These are phyloP conservation scores for Solanum pinnatisectum DNA, from an alignment of 257 asterid species.

Conservation along the genomic window DNA sequence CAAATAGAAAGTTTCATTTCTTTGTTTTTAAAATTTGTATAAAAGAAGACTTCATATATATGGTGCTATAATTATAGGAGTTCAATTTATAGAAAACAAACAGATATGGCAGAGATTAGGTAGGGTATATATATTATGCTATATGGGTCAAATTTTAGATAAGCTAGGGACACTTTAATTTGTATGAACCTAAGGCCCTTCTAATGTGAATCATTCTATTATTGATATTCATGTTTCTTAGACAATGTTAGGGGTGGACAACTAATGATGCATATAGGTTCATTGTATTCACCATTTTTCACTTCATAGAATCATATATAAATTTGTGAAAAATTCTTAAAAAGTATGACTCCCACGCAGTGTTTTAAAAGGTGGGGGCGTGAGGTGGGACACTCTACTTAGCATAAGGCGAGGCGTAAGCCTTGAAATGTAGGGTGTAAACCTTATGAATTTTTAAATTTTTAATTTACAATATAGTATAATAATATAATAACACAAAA, in stretches of 20 bases:
- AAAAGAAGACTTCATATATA: neutral
- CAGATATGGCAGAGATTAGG: neutral
- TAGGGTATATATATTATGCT: neutral
- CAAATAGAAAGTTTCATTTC: neutral
- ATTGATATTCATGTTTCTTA: neutral
- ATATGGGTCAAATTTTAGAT: neutral
- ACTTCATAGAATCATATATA: neutral
- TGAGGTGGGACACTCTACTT: too few species aligned
- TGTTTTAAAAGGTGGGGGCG: too few species aligned
- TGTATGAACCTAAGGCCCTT: neutral
- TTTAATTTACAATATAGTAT: too few species aligned
- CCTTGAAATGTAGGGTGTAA: too few species aligned
- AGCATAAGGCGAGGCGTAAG: too few species aligned
- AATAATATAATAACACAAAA: too few species aligned
- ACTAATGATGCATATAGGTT: neutral
- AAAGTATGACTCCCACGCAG: neutral
- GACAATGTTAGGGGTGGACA: neutral
- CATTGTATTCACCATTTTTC: neutral
- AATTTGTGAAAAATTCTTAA: neutral
- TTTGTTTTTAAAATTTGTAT: neutral
- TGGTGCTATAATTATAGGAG: neutral
- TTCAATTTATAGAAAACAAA: neutral
- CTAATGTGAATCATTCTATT: neutral
- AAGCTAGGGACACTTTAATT: neutral
- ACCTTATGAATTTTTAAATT: too few species aligned